These are phyloP conservation scores for Colletotrichum karsti DNA, from an alignment of 2,329 filamentous ascomycete species.

Conservation along the genomic window DNA sequence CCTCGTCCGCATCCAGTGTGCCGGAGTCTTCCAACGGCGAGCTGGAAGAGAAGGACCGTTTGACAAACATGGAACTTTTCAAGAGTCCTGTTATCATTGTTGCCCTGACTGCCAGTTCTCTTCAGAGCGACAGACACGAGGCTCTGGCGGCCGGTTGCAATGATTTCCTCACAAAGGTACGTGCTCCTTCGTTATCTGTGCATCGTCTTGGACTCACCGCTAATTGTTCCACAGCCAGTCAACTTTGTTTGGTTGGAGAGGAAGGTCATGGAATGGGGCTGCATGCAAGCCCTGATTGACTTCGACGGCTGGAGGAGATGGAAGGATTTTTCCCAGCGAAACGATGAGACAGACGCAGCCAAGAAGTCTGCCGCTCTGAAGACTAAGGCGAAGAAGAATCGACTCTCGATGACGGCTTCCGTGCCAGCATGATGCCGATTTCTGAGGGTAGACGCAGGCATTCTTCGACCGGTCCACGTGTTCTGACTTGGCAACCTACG, in stretches of 20 bases:
- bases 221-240: constrained; percentile 72
- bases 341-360: constrained; percentile 50
- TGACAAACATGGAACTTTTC: constrained; percentile 77
- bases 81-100: constrained; percentile 99
- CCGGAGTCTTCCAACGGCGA: constrained; percentile 51
- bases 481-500: no score
- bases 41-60: constrained; percentile 71
- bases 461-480: no score
- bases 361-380: constrained; percentile 50
- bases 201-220: background rate
- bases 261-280: constrained; percentile 99
- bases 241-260: constrained; percentile 97
- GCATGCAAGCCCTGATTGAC: constrained; percentile 99
- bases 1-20: constrained; percentile 64
- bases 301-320: constrained; percentile 98
- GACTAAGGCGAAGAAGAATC: constrained; percentile 55
- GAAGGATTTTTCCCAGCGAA: constrained; percentile 78
- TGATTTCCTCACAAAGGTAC: constrained; percentile 96
- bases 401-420: constrained; percentile 43
- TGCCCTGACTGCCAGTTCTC: constrained; percentile 89
- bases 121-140: constrained; percentile 95
- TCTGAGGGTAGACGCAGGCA: background rate
- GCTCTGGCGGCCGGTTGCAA: constrained; percentile 96
- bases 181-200: constrained; percentile 31
- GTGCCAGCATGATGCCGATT: constrained; percentile 10